These are phyloP conservation scores for Paracorniculantispora psalliotae DNA, from an alignment of 2,329 filamentous ascomycete genomes.

Conservation along the genomic window DNA sequence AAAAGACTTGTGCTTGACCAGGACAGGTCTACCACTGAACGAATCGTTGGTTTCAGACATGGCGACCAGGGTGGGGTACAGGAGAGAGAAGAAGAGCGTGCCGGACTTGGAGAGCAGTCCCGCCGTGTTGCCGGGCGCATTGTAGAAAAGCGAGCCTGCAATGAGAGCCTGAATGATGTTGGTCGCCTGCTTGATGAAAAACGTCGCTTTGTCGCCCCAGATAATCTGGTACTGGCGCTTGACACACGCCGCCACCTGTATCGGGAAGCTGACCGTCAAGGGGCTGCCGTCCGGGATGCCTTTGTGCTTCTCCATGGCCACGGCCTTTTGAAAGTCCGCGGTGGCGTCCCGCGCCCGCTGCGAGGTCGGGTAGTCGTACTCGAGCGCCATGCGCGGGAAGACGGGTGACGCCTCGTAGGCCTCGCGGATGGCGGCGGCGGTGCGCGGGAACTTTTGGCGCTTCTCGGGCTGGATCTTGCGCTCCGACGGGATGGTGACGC, in stretches of 20 bases:
- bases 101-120: slow-evolving; percentile 62
- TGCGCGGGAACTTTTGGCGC: slow-evolving; percentile 41
- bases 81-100: slow-evolving; percentile 58
- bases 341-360: slow-evolving; percentile 45
- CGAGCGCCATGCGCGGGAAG: slow-evolving; percentile 43
- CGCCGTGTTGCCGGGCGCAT: slow-evolving; percentile 49
- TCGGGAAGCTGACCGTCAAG: slow-evolving; percentile 48
- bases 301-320: slow-evolving; percentile 51
- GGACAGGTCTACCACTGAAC: slow-evolving; percentile 54
- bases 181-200: slow-evolving; percentile 56
- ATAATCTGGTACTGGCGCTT: slow-evolving; percentile 60
- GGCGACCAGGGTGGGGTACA: slow-evolving; percentile 57
- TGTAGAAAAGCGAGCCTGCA: slow-evolving; percentile 63
- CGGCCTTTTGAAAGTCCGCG: slow-evolving; percentile 47
- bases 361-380: slow-evolving; percentile 53
- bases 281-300: slow-evolving; percentile 49
- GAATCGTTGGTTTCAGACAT: slow-evolving; percentile 64
- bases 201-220: slow-evolving; percentile 59
- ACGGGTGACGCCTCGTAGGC: slow-evolving; percentile 50
- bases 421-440: slow-evolving; percentile 36
- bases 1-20: slow-evolving; percentile 55
- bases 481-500: slow-evolving; percentile 63
- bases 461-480: slow-evolving; percentile 49
- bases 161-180: slow-evolving; percentile 58
- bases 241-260: slow-evolving; percentile 53